phyloP scores from a whole-genome alignment of 352 stramenopile genomes.

The Blastocystis sp. region DNA sequence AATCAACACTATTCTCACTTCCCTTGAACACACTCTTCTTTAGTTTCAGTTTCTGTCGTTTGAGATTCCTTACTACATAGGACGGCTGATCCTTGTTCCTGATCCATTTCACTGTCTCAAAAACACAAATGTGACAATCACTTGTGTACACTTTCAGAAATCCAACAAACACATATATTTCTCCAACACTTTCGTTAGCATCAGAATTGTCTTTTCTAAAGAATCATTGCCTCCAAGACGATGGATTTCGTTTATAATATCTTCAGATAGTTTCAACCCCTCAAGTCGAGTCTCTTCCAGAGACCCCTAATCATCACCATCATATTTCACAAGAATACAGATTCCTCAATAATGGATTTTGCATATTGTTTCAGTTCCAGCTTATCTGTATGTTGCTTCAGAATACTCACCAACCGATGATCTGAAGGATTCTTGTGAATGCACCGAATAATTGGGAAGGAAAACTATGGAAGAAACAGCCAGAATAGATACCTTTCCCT shows the following conservation, averaged over 20 bases:
- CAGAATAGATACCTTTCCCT: constrained; percentile 87
- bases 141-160: too few species aligned
- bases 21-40: too few species aligned
- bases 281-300: constrained; percentile 64
- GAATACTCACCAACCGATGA: constrained; percentile 82
- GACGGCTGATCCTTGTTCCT: neutral
- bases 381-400: constrained; percentile 89
- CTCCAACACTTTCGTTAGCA: constrained; percentile 5
- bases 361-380: constrained; percentile 86
- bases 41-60: neutral
- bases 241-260: constrained; percentile 63
- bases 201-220: constrained; percentile 60
- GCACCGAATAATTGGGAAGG: constrained; percentile 75
- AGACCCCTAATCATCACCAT: constrained; percentile 45
- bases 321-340: neutral
- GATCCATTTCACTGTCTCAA: neutral
- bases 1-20: too few species aligned
- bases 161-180: neutral
- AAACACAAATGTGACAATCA: too few species aligned
- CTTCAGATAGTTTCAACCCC: constrained; percentile 49
- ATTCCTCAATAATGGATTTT: constrained; percentile 71
- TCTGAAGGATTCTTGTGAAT: constrained; percentile 74
- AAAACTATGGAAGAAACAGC: constrained; percentile 62
- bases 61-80: neutral
- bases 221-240: constrained; percentile 63